phyloP scores from a whole-genome alignment of 1,139 yeast species.

The Sugiyamaella novakii region DNA sequence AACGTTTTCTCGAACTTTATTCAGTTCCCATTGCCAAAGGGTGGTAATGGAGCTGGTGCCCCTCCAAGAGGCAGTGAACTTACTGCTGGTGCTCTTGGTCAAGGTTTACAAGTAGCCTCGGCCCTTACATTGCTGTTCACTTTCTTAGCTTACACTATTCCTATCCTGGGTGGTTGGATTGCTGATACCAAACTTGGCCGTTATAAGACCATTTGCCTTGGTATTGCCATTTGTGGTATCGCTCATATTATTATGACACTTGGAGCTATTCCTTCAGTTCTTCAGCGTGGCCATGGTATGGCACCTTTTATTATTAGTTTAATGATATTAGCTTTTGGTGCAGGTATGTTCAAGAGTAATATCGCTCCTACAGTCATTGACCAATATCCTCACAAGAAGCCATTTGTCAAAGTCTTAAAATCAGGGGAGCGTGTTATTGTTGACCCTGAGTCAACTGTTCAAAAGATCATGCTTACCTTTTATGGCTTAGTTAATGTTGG shows the following conservation, averaged over 20 bases:
- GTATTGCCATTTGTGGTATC: conserved; percentile 54
- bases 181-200: conserved; percentile 67
- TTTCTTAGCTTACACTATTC: conserved; percentile 77
- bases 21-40: conserved; percentile 61
- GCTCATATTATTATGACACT: conserved; percentile 62
- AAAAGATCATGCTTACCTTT: conserved; percentile 64
- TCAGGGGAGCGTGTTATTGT: conserved; percentile 59
- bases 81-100: conserved; percentile 58
- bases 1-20: conserved; percentile 66
- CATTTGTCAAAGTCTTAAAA: conserved; percentile 54
- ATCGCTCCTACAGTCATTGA: conserved; percentile 66
- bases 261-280: conserved; percentile 60
- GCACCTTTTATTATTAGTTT: conserved; percentile 53
- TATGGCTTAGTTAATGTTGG: conserved; percentile 72
- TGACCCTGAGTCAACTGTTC: conserved; percentile 61
- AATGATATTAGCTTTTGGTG: conserved; percentile 60
- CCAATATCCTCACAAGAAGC: conserved; percentile 53
- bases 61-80: conserved; percentile 42
- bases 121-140: conserved; percentile 73
- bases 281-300: conserved; percentile 44
- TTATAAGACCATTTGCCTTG: conserved; percentile 58
- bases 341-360: conserved; percentile 68
- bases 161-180: conserved; percentile 67
- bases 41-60: conserved; percentile 52
- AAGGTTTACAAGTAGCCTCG: conserved; percentile 65